These are phyloP conservation scores for Dalbergia oliveri DNA, from an alignment of 306 rosid species.

Conservation along the genomic window DNA sequence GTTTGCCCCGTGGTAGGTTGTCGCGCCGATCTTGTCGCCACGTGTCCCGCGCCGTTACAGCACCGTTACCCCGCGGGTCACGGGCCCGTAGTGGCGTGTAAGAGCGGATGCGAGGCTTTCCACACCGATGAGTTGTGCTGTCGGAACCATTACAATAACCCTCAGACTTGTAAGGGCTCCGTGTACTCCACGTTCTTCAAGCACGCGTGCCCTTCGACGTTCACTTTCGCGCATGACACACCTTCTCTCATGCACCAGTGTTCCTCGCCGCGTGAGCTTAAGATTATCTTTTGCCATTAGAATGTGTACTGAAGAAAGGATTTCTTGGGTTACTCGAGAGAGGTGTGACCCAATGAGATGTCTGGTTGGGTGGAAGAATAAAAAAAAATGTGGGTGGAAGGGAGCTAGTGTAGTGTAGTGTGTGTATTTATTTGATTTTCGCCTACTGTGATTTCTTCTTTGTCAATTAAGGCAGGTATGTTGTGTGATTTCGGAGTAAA, in stretches of 20 bases:
- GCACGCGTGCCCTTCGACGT: conserved; percentile 76
- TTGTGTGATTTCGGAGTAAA: background rate
- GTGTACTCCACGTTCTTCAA: conserved; percentile 70
- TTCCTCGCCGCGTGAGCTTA: conserved; percentile 88
- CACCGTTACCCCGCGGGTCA: conserved; percentile 54
- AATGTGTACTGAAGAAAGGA: no score
- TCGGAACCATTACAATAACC: conserved; percentile 71
- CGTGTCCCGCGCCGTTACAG: conserved; percentile 70
- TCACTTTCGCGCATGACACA: conserved; percentile 75
- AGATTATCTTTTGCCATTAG: conserved; percentile 90
- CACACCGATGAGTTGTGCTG: conserved; percentile 76
- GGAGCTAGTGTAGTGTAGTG: background rate
- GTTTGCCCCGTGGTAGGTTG: conserved; percentile 90
- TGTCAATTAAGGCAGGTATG: background rate
- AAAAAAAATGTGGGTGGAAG: no score
- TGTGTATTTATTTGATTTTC: background rate
- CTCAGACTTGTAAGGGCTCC: conserved; percentile 63
- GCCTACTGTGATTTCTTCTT: background rate
- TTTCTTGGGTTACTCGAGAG: conserved; percentile 19
- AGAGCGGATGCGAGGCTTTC: conserved; percentile 93
- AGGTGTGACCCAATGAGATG: conserved; percentile 26
- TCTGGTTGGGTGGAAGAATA: no score
- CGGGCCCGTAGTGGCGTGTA: conserved; percentile 75
- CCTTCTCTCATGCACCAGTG: conserved; percentile 90
- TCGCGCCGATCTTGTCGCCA: conserved; percentile 59